Evolutionary conservation across 2,329 filamentous ascomycete species (phyloP).

Genomic region (Cytospora schulzeri): DNA sequence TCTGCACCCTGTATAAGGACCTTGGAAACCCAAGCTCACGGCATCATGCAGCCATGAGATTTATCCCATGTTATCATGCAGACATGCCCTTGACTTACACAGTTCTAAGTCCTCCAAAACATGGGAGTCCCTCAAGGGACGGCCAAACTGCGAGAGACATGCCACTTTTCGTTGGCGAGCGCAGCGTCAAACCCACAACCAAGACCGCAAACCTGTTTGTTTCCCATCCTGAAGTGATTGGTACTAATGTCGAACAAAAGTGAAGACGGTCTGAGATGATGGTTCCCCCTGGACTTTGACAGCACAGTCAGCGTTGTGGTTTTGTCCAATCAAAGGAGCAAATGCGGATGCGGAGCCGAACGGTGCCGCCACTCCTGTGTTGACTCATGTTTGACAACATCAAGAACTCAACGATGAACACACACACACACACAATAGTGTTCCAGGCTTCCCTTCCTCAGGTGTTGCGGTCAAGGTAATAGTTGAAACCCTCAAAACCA

Average conservation of each 20-base stretch:
- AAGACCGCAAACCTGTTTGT: background rate
- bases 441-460: background rate
- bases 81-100: background rate
- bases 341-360: background rate
- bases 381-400: background rate
- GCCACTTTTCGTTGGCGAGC: background rate
- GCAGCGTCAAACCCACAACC: background rate
- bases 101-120: background rate
- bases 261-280: background rate
- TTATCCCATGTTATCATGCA: background rate
- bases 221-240: background rate
- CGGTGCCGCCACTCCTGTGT: background rate
- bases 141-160: too few species aligned
- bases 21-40: background rate
- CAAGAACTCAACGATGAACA: background rate
- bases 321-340: background rate
- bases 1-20: background rate
- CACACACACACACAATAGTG: background rate
- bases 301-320: background rate
- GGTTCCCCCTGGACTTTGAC: background rate
- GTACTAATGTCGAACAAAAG: background rate
- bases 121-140: background rate
- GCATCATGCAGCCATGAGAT: background rate
- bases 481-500: background rate
- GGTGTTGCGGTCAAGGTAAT: background rate